Evolutionary conservation across 495 filamentous ascomycete genomes (phyloP), one percentile per base, ranked within the genome.

Genomic region (Cladorrhinum samala): DNA sequence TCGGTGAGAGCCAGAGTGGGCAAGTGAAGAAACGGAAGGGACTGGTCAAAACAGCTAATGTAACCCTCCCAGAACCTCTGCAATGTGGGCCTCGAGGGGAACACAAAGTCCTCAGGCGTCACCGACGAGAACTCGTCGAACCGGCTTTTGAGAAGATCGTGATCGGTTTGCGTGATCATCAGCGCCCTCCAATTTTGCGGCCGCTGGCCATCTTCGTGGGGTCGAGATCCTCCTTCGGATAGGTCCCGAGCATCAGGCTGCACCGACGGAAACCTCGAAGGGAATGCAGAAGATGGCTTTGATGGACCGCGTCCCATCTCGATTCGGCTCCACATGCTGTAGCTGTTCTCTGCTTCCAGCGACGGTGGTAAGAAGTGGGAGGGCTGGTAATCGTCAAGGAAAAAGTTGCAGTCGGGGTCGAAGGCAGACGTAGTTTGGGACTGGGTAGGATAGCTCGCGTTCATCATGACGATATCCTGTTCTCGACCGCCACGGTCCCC

Each of bases 1-100:
- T 77, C 70, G 13, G 78, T 74, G 0, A 78, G 70, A 20, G 73
- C 63, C 23, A 87, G 61, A 0, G 83, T 87, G 0, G 84, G 82
- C 7, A 85, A 70, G 59, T 89, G 85, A 45, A 88, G 66, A 39
- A 87, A 81, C 1, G 84, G 85, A 18, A 87, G 78, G 58, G 87
- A 81, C 18, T 84, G 79, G 58, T 88, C 81, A 44, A 83, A 86
- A 1, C 84, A 83, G 43, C 72, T 83, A 9, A 87, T 68, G 58
- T 85, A 87, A 3, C 83, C 83, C 13, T 83, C 83, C 40, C 87
- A 60, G 48, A 83, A 87, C 44, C 84, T 68, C 11, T 82, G 83
- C 20, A 87, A 58, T 2, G 84, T 81, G 64, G 85, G 78, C 3
- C 83, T 77, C 4, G 82, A 85, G 46, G 80, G 70, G 17, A 86